These are phyloP conservation scores for Juglanconis oblonga DNA, from an alignment of 2,329 filamentous ascomycete genomes.

Conservation along the genomic window DNA sequence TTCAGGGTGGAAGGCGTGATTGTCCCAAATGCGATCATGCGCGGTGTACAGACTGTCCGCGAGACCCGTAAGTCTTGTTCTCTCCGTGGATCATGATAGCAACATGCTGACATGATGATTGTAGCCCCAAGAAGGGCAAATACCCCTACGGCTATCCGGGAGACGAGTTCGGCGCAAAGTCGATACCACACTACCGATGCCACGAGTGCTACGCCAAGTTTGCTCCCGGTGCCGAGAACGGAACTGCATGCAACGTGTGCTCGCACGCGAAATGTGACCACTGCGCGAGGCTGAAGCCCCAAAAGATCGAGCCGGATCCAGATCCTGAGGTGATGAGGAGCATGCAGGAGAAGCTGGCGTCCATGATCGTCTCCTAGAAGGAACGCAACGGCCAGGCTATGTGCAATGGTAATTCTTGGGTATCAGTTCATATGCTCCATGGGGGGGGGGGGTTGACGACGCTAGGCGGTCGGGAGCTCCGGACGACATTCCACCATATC, in stretches of 20 bases:
- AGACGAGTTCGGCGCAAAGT: constrained; percentile 54
- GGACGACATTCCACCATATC: not conserved
- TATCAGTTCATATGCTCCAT: not conserved
- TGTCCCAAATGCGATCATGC: constrained; percentile 69
- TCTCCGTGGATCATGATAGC: not conserved
- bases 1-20: constrained; percentile 54
- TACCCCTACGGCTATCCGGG: constrained; percentile 70
- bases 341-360: constrained; percentile 49
- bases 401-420: too few species aligned
- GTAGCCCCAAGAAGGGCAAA: constrained; percentile 63
- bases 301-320: constrained; percentile 58
- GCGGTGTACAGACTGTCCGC: constrained; percentile 76
- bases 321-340: constrained; percentile 58
- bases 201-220: constrained; percentile 61
- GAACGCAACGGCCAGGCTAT: too few species aligned
- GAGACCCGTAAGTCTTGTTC: constrained; percentile 65
- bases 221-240: constrained; percentile 46
- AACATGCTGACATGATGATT: constrained; percentile 19
- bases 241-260: constrained; percentile 57
- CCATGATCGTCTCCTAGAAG: constrained; percentile 32
- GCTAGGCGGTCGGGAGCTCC: not conserved
- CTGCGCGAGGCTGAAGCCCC: constrained; percentile 57
- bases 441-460: not conserved
- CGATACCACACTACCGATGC: constrained; percentile 56
- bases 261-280: constrained; percentile 56